Evolutionary conservation across 352 stramenopile species (phyloP).

Genomic region (Phytophthora chlamydospora): DNA sequence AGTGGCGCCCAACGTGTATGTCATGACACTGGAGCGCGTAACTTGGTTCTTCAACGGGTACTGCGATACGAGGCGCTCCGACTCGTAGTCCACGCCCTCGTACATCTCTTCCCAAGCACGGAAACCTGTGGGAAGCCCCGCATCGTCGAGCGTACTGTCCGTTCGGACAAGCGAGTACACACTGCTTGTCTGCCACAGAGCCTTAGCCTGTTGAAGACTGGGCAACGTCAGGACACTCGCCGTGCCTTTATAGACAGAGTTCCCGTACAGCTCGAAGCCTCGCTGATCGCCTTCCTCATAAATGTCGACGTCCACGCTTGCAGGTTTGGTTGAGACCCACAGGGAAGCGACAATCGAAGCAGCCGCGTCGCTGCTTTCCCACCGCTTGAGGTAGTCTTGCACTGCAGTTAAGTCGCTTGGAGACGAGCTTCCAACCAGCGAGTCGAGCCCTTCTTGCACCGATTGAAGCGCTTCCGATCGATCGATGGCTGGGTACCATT

Average conservation of each 20-base stretch:
- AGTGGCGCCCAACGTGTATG: slow-evolving; percentile 24
- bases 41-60: slow-evolving; percentile 43
- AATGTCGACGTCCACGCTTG: slow-evolving; percentile 54
- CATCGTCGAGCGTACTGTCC: slow-evolving; percentile 11
- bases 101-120: slow-evolving; percentile 67
- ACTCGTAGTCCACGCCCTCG: slow-evolving; percentile 58
- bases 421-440: slow-evolving; percentile 11
- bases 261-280: slow-evolving; percentile 63
- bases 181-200: slow-evolving; percentile 46
- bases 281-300: slow-evolving; percentile 38
- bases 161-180: slow-evolving; percentile 52
- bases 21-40: slow-evolving; percentile 16
- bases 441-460: slow-evolving; percentile 30
- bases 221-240: slow-evolving; percentile 24
- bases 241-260: slow-evolving; percentile 24
- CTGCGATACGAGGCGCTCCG: slow-evolving; percentile 44
- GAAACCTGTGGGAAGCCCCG: slow-evolving; percentile 53
- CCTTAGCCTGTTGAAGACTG: slow-evolving; percentile 44
- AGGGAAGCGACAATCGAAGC: slow-evolving; percentile 34
- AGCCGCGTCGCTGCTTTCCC: slow-evolving; percentile 51
- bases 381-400: slow-evolving; percentile 50
- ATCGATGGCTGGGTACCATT: slow-evolving; percentile 60
- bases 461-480: slow-evolving; percentile 12
- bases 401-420: slow-evolving; percentile 30
- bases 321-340: slow-evolving; percentile 43